A percentile compares a stretch with the other conserved stretches of the same genome.
Evolutionary conservation across 1,284 basidiomycete genomes (phyloP).

Genomic region (Cystobasidium sp.): DNA sequence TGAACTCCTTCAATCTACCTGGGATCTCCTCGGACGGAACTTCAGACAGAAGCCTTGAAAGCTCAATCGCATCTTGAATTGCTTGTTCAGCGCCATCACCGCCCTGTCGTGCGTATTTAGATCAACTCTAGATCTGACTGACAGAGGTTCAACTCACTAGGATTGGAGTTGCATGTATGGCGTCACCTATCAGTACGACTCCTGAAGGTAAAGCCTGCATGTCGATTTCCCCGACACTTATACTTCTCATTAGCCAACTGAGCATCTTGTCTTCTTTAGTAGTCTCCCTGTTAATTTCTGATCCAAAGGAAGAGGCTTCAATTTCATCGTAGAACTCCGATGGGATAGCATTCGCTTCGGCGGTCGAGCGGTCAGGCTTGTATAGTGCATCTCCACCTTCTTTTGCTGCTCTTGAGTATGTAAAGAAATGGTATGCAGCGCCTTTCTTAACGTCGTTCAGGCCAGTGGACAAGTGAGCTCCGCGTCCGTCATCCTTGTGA

Average conservation of each 20-base stretch:
- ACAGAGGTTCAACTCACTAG: conserved; percentile 4
- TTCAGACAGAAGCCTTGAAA: neutral
- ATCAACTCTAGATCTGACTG: neutral
- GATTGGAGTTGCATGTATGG: conserved; percentile 39
- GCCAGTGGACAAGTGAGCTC: conserved; percentile 9
- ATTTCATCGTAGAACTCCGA: conserved; percentile 27
- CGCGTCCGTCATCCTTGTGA: neutral
- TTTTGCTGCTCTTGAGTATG: conserved; percentile 33
- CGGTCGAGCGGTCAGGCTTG: conserved; percentile 39
- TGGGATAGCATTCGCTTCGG: conserved; percentile 34
- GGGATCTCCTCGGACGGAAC: neutral
- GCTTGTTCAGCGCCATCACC: conserved; percentile 41
- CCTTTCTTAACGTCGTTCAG: conserved; percentile 31
- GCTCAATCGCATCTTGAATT: conserved; percentile 33
- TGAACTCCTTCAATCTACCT: conserved; percentile 7
- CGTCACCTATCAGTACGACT: conserved; percentile 35
- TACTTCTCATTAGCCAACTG: conserved; percentile 35
- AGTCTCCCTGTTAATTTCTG: neutral
- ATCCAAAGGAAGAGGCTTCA: neutral
- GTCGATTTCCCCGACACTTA: neutral
- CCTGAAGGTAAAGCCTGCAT: conserved; percentile 4
- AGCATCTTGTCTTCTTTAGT: conserved; percentile 38
- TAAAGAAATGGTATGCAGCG: conserved; percentile 20
- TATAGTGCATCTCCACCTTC: conserved; percentile 28
- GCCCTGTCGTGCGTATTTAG: conserved; percentile 10